Base-by-base conservation (phyloP, 306 rosid species). In the Macrotyloma uniflorum region DNA sequence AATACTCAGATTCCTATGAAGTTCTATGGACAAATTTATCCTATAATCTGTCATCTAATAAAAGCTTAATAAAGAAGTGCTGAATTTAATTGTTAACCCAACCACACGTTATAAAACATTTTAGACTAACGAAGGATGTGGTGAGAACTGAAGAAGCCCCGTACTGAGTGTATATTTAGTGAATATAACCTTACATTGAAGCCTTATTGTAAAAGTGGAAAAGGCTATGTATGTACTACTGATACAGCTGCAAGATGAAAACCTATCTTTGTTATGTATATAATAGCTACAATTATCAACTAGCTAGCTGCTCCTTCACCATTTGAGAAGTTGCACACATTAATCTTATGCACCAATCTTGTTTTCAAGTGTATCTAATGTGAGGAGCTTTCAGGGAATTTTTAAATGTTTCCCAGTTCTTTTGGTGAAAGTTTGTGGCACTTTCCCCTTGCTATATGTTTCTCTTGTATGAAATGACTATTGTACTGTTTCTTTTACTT, bases 61-160 rank as follows among this genome's bases (percentile, higher is more conserved):
- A 5, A 57, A 24, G 35, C 35, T 57, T 57, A 24, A 8, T 20
- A 9, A 3, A 20, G 3, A 20, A 53, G 9, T 20, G 5, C 59
- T 20, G 20, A 3, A 22, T 23, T 10, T 10, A 55, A 23, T 30
- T 55, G 15, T 55, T 55, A 22, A 22, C 30, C 15, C n/a, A 5
- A 26, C 24, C 33, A 19, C 26, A 22, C 33, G n/a, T 10, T 55
- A 9, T 5, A 62, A 8, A 38, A 24, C 42, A 57, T 11, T 14
- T 55, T 55, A 36, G 74, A 59, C 50, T 55, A 23, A 19, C n/a
- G n/a, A n/a, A 11, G 70, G 40, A 70, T 59, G 54, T 16, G 22
- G 63, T 6, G 22, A 49, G 22, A 49, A 49, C 57, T 22, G 54
- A 58, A n/a, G 82, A 45, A 79, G 51, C 54, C 72, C 70, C 22